Evolutionary conservation across 106 monocot genomes (phyloP).

Genomic region (Chionographis japonica): DNA sequence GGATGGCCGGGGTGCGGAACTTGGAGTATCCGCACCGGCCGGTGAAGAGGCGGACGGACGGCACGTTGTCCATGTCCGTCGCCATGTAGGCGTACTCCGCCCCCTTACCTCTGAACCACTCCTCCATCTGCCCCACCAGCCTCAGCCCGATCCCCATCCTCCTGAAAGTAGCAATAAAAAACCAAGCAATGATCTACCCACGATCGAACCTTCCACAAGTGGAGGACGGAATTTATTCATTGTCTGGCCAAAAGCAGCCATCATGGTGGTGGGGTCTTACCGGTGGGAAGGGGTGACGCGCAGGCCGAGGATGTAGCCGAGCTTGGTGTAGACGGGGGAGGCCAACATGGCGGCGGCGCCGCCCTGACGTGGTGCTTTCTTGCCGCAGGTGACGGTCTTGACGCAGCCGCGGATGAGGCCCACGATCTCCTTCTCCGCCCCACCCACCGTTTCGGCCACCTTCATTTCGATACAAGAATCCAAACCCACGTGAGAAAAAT

Average conservation of each 20-base stretch:
- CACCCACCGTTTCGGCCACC: slow-evolving; percentile 50
- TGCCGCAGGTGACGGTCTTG: slow-evolving; percentile 64
- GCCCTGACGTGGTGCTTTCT: slow-evolving; percentile 19
- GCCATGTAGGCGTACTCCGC: slow-evolving; percentile 91
- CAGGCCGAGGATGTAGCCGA: slow-evolving; percentile 70
- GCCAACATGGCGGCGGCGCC: not conserved
- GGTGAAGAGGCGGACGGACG: slow-evolving; percentile 58
- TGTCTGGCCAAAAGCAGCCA: no score
- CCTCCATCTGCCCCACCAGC: slow-evolving; percentile 49
- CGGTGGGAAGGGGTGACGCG: slow-evolving; percentile 60
- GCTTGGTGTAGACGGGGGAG: slow-evolving; percentile 31
- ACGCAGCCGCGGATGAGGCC: slow-evolving; percentile 68
- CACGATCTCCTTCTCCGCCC: slow-evolving; percentile 37
- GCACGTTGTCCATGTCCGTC: slow-evolving; percentile 64
- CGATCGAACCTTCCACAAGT: no score
- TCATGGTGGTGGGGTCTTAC: slow-evolving; percentile 11
- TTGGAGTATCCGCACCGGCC: slow-evolving; percentile 60
- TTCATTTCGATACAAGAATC: not conserved
- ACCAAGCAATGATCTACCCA: no score
- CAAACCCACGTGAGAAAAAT: not conserved
- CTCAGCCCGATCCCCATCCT: slow-evolving; percentile 52
- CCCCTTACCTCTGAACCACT: slow-evolving; percentile 51
- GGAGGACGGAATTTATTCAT: no score
- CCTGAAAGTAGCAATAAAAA: slow-evolving; percentile 11
- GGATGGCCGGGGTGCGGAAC: slow-evolving; percentile 66